phyloP scores from a whole-genome alignment of 164 flowering plant species.

The Cinnamomum micranthum region DNA sequence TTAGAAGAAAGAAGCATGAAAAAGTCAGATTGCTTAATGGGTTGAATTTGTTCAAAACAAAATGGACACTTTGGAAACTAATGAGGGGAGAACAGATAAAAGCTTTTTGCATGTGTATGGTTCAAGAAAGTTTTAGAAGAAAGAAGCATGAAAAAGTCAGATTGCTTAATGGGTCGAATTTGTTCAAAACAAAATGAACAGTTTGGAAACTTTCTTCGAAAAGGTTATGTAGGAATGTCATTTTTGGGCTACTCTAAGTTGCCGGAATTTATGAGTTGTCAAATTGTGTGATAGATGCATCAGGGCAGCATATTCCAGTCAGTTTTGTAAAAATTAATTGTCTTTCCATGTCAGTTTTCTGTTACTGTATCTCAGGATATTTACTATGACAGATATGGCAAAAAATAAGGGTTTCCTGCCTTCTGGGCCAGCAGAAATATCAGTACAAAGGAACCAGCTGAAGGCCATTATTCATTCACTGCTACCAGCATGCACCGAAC shows the following conservation, averaged over 20 bases:
- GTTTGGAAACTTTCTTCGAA: not conserved
- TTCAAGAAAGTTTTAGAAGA: no score
- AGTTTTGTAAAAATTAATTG: not conserved
- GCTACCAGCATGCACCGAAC: slow-evolving; percentile 92
- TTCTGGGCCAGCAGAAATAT: slow-evolving; percentile 81
- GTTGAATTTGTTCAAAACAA: not conserved
- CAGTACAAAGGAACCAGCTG: slow-evolving; percentile 76
- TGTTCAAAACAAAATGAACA: not conserved
- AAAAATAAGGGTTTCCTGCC: slow-evolving; percentile 94
- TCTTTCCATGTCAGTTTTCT: not conserved
- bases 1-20: no score
- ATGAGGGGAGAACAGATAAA: no score
- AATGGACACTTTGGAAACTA: not conserved
- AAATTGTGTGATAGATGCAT: not conserved
- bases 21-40: not conserved
- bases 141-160: not conserved
- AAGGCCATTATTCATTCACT: slow-evolving; percentile 87
- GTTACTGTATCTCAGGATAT: not conserved
- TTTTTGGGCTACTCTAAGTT: not conserved
- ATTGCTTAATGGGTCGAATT: not conserved
- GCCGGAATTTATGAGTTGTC: not conserved
- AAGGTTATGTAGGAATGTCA: not conserved
- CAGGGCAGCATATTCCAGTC: no score
- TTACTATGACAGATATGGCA: slow-evolving; percentile 69
- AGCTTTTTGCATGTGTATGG: no score